Conservation (phyloP, 1,139 yeast genomes). For the Candida sojae region DNA sequence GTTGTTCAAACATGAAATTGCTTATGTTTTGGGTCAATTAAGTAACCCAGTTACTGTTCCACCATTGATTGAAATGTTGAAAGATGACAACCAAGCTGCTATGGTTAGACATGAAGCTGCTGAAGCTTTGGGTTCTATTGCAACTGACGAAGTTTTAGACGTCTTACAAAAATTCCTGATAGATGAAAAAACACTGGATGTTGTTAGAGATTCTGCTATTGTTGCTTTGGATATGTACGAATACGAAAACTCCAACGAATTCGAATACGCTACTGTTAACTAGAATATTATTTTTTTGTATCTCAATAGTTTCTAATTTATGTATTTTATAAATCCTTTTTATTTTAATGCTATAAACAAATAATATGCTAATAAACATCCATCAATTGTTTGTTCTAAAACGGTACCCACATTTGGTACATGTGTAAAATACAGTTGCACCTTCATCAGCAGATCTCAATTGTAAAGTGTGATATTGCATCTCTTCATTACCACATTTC, state of each 20-base stretch:
- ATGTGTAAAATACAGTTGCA: slow-evolving; percentile 92
- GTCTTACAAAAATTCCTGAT: slow-evolving; percentile 75
- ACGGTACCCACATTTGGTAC: slow-evolving; percentile 89
- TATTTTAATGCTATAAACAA: slow-evolving; percentile 5
- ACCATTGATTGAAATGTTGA: slow-evolving; percentile 76
- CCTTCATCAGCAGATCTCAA: slow-evolving; percentile 99
- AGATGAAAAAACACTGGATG: slow-evolving; percentile 67
- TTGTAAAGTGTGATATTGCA: slow-evolving; percentile 96
- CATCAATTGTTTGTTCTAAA: slow-evolving; percentile 84
- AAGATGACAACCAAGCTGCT: slow-evolving; percentile 80
- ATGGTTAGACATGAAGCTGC: slow-evolving; percentile 99
- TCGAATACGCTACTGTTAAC: slow-evolving; percentile 66
- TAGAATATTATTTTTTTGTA: not conserved
- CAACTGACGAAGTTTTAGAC: slow-evolving; percentile 94
- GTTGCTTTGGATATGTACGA: slow-evolving; percentile 99
- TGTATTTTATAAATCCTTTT: slow-evolving; percentile 2
- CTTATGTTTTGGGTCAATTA: slow-evolving; percentile 96
- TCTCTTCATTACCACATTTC: slow-evolving; percentile 95
- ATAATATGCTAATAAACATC: not conserved
- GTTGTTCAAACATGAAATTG: slow-evolving; percentile 94
- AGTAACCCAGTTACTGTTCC: slow-evolving; percentile 95
- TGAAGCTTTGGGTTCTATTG: slow-evolving; percentile 96
- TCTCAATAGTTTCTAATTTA: slow-evolving; percentile 1
- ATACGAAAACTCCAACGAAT: slow-evolving; percentile 82
- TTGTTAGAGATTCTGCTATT: slow-evolving; percentile 93